A percentile compares a stretch with the other conserved stretches of the same genome.
Evolutionary conservation across 2,329 filamentous ascomycete species (phyloP).

Genomic region (Penicillium occitanis): DNA sequence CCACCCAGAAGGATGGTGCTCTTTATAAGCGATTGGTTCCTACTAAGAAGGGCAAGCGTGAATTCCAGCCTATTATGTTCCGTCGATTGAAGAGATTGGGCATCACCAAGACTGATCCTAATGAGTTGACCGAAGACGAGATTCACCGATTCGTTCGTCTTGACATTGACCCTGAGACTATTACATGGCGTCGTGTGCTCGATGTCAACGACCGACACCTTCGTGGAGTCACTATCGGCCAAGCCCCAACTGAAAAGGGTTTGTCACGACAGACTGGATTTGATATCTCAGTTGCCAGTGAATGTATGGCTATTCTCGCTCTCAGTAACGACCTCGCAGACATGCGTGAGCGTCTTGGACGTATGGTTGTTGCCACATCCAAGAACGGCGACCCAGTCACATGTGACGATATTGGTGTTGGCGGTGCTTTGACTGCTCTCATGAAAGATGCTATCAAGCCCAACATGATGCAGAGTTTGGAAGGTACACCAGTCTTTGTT

Average conservation of each 20-base stretch:
- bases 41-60: slow-evolving; percentile 81
- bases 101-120: slow-evolving; percentile 89
- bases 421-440: slow-evolving; percentile 86
- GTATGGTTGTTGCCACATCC: slow-evolving; percentile 93
- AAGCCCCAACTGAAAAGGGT: slow-evolving; percentile 86
- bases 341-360: slow-evolving; percentile 87
- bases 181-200: slow-evolving; percentile 93
- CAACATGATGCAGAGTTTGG: slow-evolving; percentile 96
- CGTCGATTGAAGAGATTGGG: slow-evolving; percentile 91
- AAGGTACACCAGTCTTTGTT: slow-evolving; percentile 95
- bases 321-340: slow-evolving; percentile 84
- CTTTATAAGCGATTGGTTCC: slow-evolving; percentile 88
- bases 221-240: slow-evolving; percentile 82
- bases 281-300: slow-evolving; percentile 95
- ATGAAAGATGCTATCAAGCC: slow-evolving; percentile 99
- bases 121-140: slow-evolving; percentile 88
- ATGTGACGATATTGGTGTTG: slow-evolving; percentile 90
- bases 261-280: slow-evolving; percentile 87
- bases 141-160: slow-evolving; percentile 84
- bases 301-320: slow-evolving; percentile 97
- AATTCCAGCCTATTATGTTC: slow-evolving; percentile 88
- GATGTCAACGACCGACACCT: slow-evolving; percentile 97
- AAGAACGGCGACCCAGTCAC: slow-evolving; percentile 85
- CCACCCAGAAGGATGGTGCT: slow-evolving; percentile 85
- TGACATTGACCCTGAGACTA: slow-evolving; percentile 94